phyloP scores from a whole-genome alignment of 345 rosid species.

The Ceriops tagal region DNA sequence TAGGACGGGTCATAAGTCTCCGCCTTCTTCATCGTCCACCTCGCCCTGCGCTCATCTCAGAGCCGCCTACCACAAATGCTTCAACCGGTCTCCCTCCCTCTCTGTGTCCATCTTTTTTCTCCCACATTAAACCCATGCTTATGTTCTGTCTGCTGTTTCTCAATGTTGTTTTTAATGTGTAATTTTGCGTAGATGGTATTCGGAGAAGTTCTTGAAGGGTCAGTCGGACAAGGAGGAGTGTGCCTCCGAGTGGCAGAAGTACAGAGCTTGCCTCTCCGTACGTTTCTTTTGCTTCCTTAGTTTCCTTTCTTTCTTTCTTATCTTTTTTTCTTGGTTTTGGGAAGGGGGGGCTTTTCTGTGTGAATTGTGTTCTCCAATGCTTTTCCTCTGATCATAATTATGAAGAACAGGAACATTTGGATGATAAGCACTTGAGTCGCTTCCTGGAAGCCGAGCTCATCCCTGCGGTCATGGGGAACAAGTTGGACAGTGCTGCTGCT shows the following conservation, averaged over 20 bases:
- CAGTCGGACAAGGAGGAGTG: conserved; percentile 80
- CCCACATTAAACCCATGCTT: neutral
- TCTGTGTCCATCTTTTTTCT: too few relatives aligned
- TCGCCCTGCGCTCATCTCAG: conserved; percentile 73
- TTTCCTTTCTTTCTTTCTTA: neutral
- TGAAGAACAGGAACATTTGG: conserved; percentile 57
- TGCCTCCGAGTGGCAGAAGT: conserved; percentile 65
- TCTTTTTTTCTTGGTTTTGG: neutral
- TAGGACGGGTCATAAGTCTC: conserved; percentile 2
- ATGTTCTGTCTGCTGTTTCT: neutral
- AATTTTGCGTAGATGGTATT: conserved; percentile 60
- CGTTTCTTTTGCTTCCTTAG: conserved; percentile 1
- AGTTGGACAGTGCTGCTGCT: conserved; percentile 27
- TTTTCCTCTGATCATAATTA: neutral
- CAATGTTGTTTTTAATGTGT: neutral
- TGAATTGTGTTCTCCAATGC: conserved; percentile 1
- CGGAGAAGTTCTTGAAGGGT: conserved; percentile 79
- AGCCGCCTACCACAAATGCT: conserved; percentile 74
- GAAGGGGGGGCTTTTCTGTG: neutral
- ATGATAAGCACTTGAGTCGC: conserved; percentile 67
- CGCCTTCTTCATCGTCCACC: conserved; percentile 40
- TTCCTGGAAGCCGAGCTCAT: conserved; percentile 57
- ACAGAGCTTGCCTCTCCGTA: conserved; percentile 82
- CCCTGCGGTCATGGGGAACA: conserved; percentile 31
- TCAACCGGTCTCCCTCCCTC: conserved; percentile 47